Percentiles rank a stretch among this genome's conserved stretches.
Evolutionary conservation across 2,329 filamentous ascomycete genomes (phyloP).

Genomic region (Immersiporthe knoxdaviesiana): DNA sequence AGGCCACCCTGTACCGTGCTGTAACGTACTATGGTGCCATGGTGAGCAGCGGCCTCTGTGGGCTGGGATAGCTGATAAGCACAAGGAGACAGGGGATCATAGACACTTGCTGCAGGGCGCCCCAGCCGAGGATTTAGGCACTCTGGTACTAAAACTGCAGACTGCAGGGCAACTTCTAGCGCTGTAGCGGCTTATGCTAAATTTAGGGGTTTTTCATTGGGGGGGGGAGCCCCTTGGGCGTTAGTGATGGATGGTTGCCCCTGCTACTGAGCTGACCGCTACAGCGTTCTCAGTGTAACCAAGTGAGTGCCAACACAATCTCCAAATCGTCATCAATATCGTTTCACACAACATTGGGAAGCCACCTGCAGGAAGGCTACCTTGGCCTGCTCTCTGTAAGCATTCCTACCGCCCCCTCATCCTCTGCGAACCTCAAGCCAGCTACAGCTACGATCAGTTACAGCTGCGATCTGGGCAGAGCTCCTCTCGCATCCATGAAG

Average conservation of each 20-base stretch:
- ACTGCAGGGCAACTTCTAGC: background rate
- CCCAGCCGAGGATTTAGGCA: background rate
- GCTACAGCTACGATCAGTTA: background rate
- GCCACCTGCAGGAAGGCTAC: background rate
- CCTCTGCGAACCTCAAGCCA: background rate
- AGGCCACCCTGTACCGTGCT: background rate
- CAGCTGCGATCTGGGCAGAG: background rate
- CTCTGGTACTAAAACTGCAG: too few species aligned
- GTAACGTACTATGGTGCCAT: background rate
- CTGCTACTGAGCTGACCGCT: background rate
- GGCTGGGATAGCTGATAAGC: background rate
- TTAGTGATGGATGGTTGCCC: background rate
- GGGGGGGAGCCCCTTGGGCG: background rate
- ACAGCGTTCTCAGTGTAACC: background rate
- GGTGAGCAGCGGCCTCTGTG: background rate
- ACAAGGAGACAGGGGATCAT: background rate
- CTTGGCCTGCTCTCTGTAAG: background rate
- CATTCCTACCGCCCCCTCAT: background rate
- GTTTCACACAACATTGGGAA: background rate
- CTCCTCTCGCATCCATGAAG: background rate
- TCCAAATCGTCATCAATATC: background rate
- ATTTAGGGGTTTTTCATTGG: background rate
- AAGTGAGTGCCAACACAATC: background rate
- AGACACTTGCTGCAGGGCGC: background rate
- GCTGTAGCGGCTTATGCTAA: background rate